A percentile compares a stretch with the other conserved stretches of the same genome.
Evolutionary conservation across 2,329 filamentous ascomycete species (phyloP).

Genomic region (Aspergillus bombycis): DNA sequence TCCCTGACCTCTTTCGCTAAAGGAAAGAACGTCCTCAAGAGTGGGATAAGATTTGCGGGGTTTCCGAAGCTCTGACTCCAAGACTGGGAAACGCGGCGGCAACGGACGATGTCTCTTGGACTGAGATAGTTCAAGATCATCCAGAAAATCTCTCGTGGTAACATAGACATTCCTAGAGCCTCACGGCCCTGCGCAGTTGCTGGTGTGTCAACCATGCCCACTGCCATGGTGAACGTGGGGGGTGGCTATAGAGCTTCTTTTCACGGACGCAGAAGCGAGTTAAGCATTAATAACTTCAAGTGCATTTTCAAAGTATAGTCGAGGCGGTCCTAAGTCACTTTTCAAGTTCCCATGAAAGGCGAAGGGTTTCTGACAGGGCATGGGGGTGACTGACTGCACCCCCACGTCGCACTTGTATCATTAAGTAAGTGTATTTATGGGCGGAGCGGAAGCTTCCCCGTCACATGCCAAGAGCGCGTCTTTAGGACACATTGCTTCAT

Average conservation of each 20-base stretch:
- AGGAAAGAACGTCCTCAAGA: conserved; percentile 58
- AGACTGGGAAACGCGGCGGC: conserved; percentile 55
- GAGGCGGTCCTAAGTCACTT: background rate
- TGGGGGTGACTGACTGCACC: background rate
- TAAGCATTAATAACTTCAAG: background rate
- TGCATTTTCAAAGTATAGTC: background rate
- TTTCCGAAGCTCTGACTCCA: conserved; percentile 57
- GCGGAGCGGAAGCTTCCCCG: conserved; percentile 13
- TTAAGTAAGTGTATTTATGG: background rate
- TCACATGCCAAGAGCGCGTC: conserved; percentile 41
- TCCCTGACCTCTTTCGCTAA: conserved; percentile 57
- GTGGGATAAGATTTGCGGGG: conserved; percentile 48
- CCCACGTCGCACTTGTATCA: background rate
- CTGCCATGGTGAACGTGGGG: background rate
- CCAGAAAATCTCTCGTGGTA: conserved; percentile 64
- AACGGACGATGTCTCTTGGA: conserved; percentile 54
- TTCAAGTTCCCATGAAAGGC: background rate
- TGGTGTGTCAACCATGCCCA: background rate
- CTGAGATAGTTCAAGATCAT: conserved; percentile 55
- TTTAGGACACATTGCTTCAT: conserved; percentile 45
- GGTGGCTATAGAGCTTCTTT: background rate
- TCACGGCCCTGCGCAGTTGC: conserved; percentile 1
- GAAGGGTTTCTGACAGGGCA: background rate
- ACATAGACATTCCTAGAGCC: conserved; percentile 30
- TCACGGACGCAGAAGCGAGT: background rate